Evolutionary conservation across 495 filamentous ascomycete species (phyloP), one percentile per base, ranked within the genome.

Genomic region (Penicillium flavigenum): DNA sequence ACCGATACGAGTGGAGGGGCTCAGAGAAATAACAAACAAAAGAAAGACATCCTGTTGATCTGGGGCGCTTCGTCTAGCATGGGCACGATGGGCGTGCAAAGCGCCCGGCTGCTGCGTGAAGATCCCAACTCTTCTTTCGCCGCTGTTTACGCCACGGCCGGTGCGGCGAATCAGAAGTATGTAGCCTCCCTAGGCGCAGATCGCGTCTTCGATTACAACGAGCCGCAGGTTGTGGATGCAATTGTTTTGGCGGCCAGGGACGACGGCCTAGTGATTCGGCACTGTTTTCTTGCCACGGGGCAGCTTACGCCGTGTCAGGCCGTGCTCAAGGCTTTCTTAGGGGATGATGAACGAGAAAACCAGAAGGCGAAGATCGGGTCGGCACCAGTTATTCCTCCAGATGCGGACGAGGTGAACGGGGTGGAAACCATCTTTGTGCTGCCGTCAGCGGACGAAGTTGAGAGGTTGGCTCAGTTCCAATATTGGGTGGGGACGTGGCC

Each of bases 41-140:
- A 71, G 45, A 67, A 50, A 44, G 71, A 70, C 31, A 70, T 70
- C 4, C 61, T 69, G 3, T 51, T 82, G 5, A 65, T 81, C 44
- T 81, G 76, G 78, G 78, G 78, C n/a, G 79, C 67, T 14, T 67
- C 77, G 36, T 76, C 74, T 19, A 78, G 75, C 47, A 72, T 81
- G 5, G 79, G 77, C 4, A 72, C 60, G 1, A 69, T 73, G 61
- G 71, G 72, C 3, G 71, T 82, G 12, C 79, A 81, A 64, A 63
- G 56, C n/a, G 77, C 73, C 6, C 65, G 69, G 17, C 9, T 72
- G 16, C 44, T 78, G 7, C 66, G 69, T 9, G 65, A 68, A 5
- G 63, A 72, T 62, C 55, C 9, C 36, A n/a, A 48, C 45, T 72
- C 72, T 54, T 55, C 65, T 39, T 66, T 73, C 45, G 67, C 61